phyloP scores from a whole-genome alignment of 2,329 filamentous ascomycete species.

The Aaosphaeria pasadenensis region DNA sequence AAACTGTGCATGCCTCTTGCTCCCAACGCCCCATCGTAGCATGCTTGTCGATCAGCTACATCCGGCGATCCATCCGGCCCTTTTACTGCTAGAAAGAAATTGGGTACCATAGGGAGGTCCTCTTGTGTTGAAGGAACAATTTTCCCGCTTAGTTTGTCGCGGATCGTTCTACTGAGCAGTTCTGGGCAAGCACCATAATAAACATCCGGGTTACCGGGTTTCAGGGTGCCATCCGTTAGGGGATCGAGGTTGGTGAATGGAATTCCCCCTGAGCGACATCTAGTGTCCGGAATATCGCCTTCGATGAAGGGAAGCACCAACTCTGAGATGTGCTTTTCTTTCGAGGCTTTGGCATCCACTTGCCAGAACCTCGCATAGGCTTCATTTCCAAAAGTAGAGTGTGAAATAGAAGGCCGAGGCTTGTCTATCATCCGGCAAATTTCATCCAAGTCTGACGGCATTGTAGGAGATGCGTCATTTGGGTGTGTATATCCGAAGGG shows the following conservation, averaged over 20 bases:
- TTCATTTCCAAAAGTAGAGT: background rate
- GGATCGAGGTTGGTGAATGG: background rate
- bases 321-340: background rate
- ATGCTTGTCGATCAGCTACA: background rate
- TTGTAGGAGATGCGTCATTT: background rate
- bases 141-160: background rate
- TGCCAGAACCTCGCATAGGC: background rate
- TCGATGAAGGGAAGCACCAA: background rate
- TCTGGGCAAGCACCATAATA: background rate
- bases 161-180: background rate
- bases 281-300: background rate
- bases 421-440: background rate
- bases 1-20: background rate
- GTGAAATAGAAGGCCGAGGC: background rate
- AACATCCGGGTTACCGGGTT: background rate
- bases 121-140: background rate
- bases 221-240: background rate
- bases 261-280: background rate
- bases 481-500: background rate
- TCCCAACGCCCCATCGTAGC: background rate
- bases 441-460: background rate
- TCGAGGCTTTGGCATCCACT: background rate
- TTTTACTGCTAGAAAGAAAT: background rate
- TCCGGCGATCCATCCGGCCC: background rate
- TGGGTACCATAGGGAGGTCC: background rate